Evolutionary conservation across 2,329 filamentous ascomycete genomes (phyloP).

Genomic region (Apiospora saccharicola): DNA sequence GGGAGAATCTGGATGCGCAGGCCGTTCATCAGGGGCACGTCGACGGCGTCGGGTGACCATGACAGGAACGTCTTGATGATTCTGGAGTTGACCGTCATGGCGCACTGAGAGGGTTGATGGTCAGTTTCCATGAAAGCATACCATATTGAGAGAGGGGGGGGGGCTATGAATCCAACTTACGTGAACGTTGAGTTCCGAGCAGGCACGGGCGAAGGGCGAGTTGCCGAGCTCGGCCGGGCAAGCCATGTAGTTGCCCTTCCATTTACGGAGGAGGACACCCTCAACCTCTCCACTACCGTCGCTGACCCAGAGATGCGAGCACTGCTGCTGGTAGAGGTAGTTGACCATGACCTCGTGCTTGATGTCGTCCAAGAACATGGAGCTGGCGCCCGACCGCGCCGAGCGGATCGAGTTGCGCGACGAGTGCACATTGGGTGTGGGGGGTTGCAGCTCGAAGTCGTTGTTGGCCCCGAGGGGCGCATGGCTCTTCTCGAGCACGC

Average conservation of each 20-base stretch:
- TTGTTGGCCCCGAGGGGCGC: constrained; percentile 42
- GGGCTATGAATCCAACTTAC: constrained; percentile 48
- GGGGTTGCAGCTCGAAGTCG: constrained; percentile 58
- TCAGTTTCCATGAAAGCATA: constrained; percentile 18
- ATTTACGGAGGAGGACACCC: constrained; percentile 75
- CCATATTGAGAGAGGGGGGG: too few relatives aligned
- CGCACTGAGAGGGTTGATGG: constrained; percentile 57
- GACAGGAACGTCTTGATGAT: constrained; percentile 81
- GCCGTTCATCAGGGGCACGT: constrained; percentile 79
- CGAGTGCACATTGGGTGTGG: constrained; percentile 56
- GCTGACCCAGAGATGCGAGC: constrained; percentile 75
- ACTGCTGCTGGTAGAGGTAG: constrained; percentile 83
- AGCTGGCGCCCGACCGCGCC: constrained; percentile 54
- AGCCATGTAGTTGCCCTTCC: constrained; percentile 73
- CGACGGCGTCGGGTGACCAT: constrained; percentile 75
- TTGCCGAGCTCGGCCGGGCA: constrained; percentile 71
- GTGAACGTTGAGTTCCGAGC: constrained; percentile 74
- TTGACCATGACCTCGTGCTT: constrained; percentile 86
- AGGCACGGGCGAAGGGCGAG: constrained; percentile 70
- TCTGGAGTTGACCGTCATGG: constrained; percentile 82
- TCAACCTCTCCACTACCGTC: constrained; percentile 73
- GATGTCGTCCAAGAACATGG: constrained; percentile 72
- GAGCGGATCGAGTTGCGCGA: constrained; percentile 61
- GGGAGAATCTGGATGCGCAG: constrained; percentile 80
- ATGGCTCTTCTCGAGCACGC: constrained; percentile 1